Percentiles rank a stretch among this genome's conserved stretches.
Conservation (phyloP, 805 yeast species). For the Vanderwaltozyma yarrowii region DNA sequence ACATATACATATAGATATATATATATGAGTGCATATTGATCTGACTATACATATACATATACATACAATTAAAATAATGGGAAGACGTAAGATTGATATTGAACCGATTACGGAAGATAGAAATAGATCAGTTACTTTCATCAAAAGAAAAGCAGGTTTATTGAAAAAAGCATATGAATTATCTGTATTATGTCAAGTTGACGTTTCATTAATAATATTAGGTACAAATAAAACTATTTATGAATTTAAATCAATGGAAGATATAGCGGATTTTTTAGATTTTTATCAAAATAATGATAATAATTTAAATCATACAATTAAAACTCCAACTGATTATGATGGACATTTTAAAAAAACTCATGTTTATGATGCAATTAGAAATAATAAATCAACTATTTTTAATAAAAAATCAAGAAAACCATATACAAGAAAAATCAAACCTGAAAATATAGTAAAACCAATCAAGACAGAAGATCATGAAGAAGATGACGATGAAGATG, state of each 20-base stretch:
- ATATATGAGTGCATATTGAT: no score
- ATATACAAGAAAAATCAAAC: slow-evolving; percentile 1
- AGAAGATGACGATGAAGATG: neutral
- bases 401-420: slow-evolving; percentile 4
- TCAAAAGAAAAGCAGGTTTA: slow-evolving; percentile 88
- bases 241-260: slow-evolving; percentile 69
- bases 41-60: no score
- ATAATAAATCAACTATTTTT: slow-evolving; percentile 1
- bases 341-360: slow-evolving; percentile 34
- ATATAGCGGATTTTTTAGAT: slow-evolving; percentile 37
- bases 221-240: slow-evolving; percentile 77
- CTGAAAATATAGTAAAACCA: neutral
- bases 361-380: slow-evolving; percentile 3
- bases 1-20: no score
- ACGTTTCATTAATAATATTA: slow-evolving; percentile 78
- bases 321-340: slow-evolving; percentile 55
- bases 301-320: slow-evolving; percentile 5
- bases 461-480: neutral
- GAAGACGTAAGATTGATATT: slow-evolving; percentile 91
- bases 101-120: slow-evolving; percentile 87
- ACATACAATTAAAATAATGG: no score
- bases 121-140: slow-evolving; percentile 60
- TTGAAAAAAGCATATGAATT: slow-evolving; percentile 57
- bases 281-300: slow-evolving; percentile 28
- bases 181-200: slow-evolving; percentile 86